Evolutionary conservation across 176 grass and related monocot genomes (phyloP), one percentile per base, ranked within the genome.

Genomic region (Carex myosuroides): DNA sequence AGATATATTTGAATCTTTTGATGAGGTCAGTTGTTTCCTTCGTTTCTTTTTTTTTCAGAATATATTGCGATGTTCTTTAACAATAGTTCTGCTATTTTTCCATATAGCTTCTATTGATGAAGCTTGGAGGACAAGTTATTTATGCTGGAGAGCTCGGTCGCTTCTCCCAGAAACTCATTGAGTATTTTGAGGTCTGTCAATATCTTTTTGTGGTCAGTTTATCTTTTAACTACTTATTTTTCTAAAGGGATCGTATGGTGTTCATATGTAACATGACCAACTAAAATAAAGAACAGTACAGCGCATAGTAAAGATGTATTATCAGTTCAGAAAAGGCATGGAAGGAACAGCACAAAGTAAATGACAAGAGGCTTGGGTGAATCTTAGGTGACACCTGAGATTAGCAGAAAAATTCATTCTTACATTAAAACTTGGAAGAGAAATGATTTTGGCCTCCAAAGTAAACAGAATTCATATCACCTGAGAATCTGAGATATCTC

Each of bases 1-100:
- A 3, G 95, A 98, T 77, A 98, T 98, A 70, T 98, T 98, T 79
- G 95, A 98, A 84, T 89, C 95, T 63, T 98, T 98, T 55, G 95
- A 98, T 84, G 95, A 98, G 89, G 95, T 94, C 44, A 17, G 59
- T 83, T 64, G 21, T 81, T 62, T 65, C 41, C 21, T 42, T 79
- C 1, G 20, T 79, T 68, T 56, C 37, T 41, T 57, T 56, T 68
- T 70, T 21, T 58, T 41, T 56, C 53, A 39, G 58, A 20, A 65
- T n/a, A 11, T 53, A 3, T 62, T 64, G 4, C 61, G 60, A 76
- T 53, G 18, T 29, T 64, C 21, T 64, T 6, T 24, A 81, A 35
- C 64, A 42, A 52, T 8, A 56, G 22, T 17, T 41, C 53, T 57
- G 58, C 4, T 53, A 39, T 85, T 75, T 10, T 66, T 16, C 83